These are phyloP conservation scores for Aeminium ludgeri DNA, from an alignment of 495 filamentous ascomycete genomes.

Conservation along the genomic window DNA sequence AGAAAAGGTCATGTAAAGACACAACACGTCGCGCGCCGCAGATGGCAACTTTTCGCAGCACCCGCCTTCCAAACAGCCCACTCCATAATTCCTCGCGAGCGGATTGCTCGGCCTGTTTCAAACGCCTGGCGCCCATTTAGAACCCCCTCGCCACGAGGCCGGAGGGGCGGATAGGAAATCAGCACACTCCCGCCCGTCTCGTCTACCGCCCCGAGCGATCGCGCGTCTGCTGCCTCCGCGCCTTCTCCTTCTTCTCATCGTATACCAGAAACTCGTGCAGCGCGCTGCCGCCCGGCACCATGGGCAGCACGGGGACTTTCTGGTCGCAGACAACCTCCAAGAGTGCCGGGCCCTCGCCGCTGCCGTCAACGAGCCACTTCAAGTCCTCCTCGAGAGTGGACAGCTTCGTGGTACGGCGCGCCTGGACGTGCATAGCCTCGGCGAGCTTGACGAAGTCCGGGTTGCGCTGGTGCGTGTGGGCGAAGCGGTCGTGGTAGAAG, in stretches of 20 bases:
- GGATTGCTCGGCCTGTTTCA: no score
- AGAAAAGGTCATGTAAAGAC: no score
- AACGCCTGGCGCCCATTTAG: no score
- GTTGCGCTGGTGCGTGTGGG: slow-evolving; percentile 82
- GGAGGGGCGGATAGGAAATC: no score
- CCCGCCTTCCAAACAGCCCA: no score
- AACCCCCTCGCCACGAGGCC: no score
- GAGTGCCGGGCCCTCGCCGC: slow-evolving; percentile 29
- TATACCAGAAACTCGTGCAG: slow-evolving; percentile 90
- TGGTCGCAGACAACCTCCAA: slow-evolving; percentile 38
- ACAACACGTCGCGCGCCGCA: no score
- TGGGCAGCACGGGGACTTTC: slow-evolving; percentile 95
- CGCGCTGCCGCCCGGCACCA: slow-evolving; percentile 77
- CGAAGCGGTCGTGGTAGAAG: slow-evolving; percentile 84
- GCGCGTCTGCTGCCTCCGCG: slow-evolving; percentile 54
- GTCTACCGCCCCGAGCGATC: slow-evolving; percentile 38
- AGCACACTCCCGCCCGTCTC: no score
- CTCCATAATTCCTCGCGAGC: no score
- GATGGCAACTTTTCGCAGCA: no score
- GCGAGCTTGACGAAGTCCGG: slow-evolving; percentile 84
- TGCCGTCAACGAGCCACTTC: slow-evolving; percentile 63
- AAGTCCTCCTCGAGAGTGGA: slow-evolving; percentile 61
- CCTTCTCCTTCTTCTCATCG: slow-evolving; percentile 64
- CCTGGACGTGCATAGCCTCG: slow-evolving; percentile 35
- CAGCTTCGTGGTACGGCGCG: slow-evolving; percentile 54